Conservation (phyloP, 495 filamentous ascomycete species). For the Diplogelasinospora grovesii region DNA sequence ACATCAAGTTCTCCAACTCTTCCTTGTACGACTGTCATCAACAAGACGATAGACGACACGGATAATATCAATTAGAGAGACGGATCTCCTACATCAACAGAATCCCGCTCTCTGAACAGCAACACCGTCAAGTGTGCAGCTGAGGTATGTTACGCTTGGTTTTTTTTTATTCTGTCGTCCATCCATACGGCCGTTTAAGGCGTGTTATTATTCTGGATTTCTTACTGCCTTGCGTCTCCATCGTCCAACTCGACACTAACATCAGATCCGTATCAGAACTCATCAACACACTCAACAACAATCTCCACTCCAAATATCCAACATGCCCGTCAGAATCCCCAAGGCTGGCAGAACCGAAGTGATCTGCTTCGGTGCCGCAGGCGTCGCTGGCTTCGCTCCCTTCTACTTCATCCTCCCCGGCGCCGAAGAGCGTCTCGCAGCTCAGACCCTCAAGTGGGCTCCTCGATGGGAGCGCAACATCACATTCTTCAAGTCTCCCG, state of each 20-base stretch:
- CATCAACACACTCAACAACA: not conserved
- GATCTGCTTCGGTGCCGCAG: slow-evolving; percentile 37
- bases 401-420: slow-evolving; percentile 44
- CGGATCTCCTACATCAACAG: not conserved
- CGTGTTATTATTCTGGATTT: not conserved
- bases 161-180: not conserved
- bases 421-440: slow-evolving; percentile 36
- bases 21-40: no score
- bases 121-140: no score
- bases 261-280: not conserved
- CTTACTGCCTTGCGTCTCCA: not conserved
- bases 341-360: slow-evolving; percentile 31
- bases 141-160: slow-evolving; percentile 1
- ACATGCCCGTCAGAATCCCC: slow-evolving; percentile 44
- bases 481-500: slow-evolving; percentile 36
- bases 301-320: slow-evolving; percentile 12
- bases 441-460: slow-evolving; percentile 41
- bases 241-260: not conserved
- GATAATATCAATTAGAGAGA: not conserved
- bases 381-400: slow-evolving; percentile 37
- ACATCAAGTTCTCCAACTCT: no score
- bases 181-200: not conserved
- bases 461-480: slow-evolving; percentile 47
- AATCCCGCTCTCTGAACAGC: no score
- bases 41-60: slow-evolving; percentile 6